Evolutionary conservation across 805 yeast species (phyloP), one percentile per base, ranked within the genome.

Genomic region (Nakazawaea holstii): DNA sequence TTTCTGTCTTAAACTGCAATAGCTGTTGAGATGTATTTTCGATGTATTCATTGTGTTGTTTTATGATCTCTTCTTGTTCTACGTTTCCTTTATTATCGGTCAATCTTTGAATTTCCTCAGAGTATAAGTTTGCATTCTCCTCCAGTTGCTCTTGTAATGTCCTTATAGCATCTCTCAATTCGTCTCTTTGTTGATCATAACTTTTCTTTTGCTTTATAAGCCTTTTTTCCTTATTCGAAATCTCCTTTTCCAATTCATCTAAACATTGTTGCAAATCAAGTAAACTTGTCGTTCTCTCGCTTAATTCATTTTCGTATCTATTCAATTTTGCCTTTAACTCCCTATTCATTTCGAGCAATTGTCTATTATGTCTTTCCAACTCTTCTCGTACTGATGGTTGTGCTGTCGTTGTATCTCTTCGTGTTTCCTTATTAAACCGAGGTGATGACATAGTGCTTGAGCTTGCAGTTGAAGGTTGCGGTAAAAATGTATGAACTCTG

Each of bases 111-210:
- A 80, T 62, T 51, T 77, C 76, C n/a, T 64, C 60, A 43, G 70
- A 66, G 54, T 74, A 80, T 31, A 76, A 61, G 17, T 59, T 57
- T 50, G 77, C 84, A 49, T 75, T 78, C 49, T 80, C 84, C 43
- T 70, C 73, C 33, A 80, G 79, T 37, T 80, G 79, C 30, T 65
- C 59, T 39, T 79, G 77, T 59, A 82, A 68, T 39, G 77, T 64
- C 49, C 77, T 82, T 42, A 82, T 70, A 14, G 78, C 80, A 43
- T 75, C 78, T 40, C 83, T 60, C 65, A 84, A 68, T 56, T 82
- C 86, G 41, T 72, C 75, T 28, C 84, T 66, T 39, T 82, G 84
- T 13, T 60, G 55, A 43, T 79, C 84, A 39, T 75, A 72, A 27
- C 68, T 74, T 15, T 55, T 56, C 55, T 73, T 76, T 49, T 73